Conservation (phyloP, 2,329 filamentous ascomycete genomes). For the Corinectria fuckeliana region DNA sequence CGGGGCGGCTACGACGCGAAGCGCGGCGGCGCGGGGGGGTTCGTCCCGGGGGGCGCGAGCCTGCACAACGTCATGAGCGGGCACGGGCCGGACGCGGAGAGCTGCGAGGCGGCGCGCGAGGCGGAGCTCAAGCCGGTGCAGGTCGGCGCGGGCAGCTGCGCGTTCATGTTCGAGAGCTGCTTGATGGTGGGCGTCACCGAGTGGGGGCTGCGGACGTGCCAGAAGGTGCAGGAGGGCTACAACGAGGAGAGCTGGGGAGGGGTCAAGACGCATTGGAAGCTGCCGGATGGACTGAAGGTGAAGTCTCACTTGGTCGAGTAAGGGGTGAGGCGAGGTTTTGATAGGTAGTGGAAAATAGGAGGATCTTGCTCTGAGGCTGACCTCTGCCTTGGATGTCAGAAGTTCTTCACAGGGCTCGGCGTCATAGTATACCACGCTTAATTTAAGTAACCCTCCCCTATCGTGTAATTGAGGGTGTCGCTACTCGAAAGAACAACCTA, state of each 20-base stretch:
- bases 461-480: not conserved
- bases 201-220: conserved; percentile 68
- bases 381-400: not conserved
- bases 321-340: not conserved
- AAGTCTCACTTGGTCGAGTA: conserved; percentile 31
- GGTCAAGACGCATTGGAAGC: conserved; percentile 67
- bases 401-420: not conserved
- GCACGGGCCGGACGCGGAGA: conserved; percentile 66
- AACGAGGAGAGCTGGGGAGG: conserved; percentile 82
- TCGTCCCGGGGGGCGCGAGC: conserved; percentile 65
- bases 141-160: conserved; percentile 67
- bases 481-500: not conserved
- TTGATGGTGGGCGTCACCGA: conserved; percentile 75
- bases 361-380: not conserved
- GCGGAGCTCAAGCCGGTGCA: conserved; percentile 61
- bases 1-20: conserved; percentile 68
- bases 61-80: conserved; percentile 77
- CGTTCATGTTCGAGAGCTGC: conserved; percentile 74
- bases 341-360: not conserved
- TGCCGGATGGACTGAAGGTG: conserved; percentile 45
- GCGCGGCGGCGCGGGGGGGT: conserved; percentile 58
- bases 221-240: conserved; percentile 70
- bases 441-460: not conserved
- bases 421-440: no score
- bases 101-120: conserved; percentile 62